Base-by-base conservation (phyloP, 768 basidiomycete species). In the Pulveroboletus sp. region DNA sequence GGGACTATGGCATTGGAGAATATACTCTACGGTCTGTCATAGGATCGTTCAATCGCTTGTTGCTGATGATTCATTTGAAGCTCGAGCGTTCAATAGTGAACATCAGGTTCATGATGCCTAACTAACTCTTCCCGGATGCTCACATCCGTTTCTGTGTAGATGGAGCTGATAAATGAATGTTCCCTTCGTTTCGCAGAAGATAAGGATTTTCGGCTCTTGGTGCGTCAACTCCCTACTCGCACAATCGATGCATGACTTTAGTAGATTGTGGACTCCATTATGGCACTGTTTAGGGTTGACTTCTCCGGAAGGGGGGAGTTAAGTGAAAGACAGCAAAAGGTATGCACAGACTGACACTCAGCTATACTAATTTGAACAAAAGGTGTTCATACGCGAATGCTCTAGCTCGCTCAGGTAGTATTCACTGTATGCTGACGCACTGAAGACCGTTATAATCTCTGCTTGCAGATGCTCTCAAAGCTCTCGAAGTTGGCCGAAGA, bases 271-370 rank as follows among this genome's bases (percentile, higher is more conserved):
- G 95, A 97, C 65, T 94, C 90, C 58, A 94, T 97, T 52, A 95
- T 98, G 91, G 95, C 94, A 24, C 77, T 95, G 6, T 98, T 98
- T 67, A 82, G 93, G 17, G 90, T 93, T 37, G 94, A 98, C 68
- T 98, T 75, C 65, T 90, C 90, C 4, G 94, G 94, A 19, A 75
- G 94, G 73, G 95, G 94, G 25, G 95, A 97, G 65, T 70, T 97
- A 34, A 94, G 92, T 57, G 93, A 94, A 71, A 77, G 94, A 43
- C 94, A 94, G 63, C 94, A 97, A 64, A 93, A 93, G 73, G 88
- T 83, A 41, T 38, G 59, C 32, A 21, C 21, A n/a, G n/a, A n/a
- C n/a, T n/a, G n/a, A 42, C 16, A 21, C 16, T 50, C 32, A 24
- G 10, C 36, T 33, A 19, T 19, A n/a, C 25, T 13, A 11, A 12